Percentiles rank a stretch among this genome's conserved stretches.
These are phyloP conservation scores for Penicillium decumbens DNA, from an alignment of 2,329 filamentous ascomycete species.

Conservation along the genomic window DNA sequence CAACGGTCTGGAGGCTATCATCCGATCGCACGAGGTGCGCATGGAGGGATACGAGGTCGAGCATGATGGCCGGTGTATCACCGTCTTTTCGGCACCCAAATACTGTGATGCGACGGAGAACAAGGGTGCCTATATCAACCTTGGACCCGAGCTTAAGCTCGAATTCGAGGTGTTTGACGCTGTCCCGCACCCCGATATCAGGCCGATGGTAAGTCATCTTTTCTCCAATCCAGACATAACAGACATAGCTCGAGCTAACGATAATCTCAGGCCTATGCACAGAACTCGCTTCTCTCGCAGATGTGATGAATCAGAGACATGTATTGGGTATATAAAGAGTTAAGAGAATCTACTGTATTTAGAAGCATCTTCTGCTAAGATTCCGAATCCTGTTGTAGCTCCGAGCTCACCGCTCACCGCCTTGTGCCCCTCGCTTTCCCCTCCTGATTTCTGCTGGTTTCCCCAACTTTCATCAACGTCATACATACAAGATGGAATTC, in stretches of 20 bases:
- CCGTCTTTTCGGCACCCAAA: slow-evolving; percentile 94
- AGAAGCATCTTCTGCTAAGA: slow-evolving; percentile 5
- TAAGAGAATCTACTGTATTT: slow-evolving; percentile 20
- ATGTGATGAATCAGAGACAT: slow-evolving; percentile 49
- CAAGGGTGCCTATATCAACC: slow-evolving; percentile 97
- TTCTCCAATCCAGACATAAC: not conserved
- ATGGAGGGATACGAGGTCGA: slow-evolving; percentile 99
- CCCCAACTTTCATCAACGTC: slow-evolving; percentile 13
- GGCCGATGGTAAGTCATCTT: slow-evolving; percentile 64
- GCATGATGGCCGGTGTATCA: slow-evolving; percentile 92
- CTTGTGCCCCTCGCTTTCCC: slow-evolving; percentile 19
- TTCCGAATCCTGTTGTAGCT: not conserved
- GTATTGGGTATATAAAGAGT: slow-evolving; percentile 21
- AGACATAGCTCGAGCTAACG: slow-evolving; percentile 7
- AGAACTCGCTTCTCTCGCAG: slow-evolving; percentile 72
- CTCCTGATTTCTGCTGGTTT: slow-evolving; percentile 9
- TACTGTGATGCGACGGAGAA: slow-evolving; percentile 99
- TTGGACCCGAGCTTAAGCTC: slow-evolving; percentile 85
- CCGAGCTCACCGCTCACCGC: slow-evolving; percentile 19
- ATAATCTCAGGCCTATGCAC: slow-evolving; percentile 66
- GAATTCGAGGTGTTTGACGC: slow-evolving; percentile 91
- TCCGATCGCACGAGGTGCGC: slow-evolving; percentile 93
- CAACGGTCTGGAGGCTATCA: slow-evolving; percentile 90
- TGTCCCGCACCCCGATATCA: slow-evolving; percentile 91
- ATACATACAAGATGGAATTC: slow-evolving; percentile 57